Percentiles rank a stretch among this genome's conserved stretches.
Conservation (phyloP, 306 rosid species). For the Acacia confusa region DNA sequence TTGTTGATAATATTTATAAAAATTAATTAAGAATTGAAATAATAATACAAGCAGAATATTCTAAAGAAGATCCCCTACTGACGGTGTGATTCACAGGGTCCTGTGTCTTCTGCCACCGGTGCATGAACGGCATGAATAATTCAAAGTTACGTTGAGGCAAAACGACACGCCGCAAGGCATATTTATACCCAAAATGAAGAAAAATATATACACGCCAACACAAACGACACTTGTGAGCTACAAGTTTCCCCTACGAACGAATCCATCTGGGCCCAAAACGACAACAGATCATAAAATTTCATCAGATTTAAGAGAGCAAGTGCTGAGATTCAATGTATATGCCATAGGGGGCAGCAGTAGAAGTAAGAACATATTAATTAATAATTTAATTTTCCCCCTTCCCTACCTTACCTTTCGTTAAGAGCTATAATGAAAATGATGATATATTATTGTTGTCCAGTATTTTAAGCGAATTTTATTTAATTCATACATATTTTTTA, state of each 20-base stretch:
- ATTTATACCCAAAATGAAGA: neutral
- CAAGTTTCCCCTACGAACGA: neutral
- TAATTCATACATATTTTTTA: too few relatives aligned
- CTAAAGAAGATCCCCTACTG: neutral
- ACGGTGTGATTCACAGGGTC: neutral
- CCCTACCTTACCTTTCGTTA: too few relatives aligned
- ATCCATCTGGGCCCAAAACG: neutral
- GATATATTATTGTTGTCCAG: too few relatives aligned
- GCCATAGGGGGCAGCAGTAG: neutral
- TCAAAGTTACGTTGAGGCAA: neutral
- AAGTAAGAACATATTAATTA: neutral
- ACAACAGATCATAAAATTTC: neutral
- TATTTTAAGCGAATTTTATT: too few relatives aligned
- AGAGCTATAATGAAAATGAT: too few relatives aligned
- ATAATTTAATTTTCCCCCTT: too few relatives aligned
- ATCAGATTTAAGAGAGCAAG: neutral
- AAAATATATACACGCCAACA: neutral
- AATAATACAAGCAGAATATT: neutral
- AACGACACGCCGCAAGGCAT: neutral
- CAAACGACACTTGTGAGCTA: neutral
- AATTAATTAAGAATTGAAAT: neutral
- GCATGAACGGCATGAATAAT: neutral
- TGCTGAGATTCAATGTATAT: slow-evolving; percentile 15
- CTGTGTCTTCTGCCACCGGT: neutral
- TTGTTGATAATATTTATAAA: neutral